These are phyloP conservation scores for Pseudocercospora fuligena DNA, from an alignment of 2,329 filamentous ascomycete species.

Conservation along the genomic window DNA sequence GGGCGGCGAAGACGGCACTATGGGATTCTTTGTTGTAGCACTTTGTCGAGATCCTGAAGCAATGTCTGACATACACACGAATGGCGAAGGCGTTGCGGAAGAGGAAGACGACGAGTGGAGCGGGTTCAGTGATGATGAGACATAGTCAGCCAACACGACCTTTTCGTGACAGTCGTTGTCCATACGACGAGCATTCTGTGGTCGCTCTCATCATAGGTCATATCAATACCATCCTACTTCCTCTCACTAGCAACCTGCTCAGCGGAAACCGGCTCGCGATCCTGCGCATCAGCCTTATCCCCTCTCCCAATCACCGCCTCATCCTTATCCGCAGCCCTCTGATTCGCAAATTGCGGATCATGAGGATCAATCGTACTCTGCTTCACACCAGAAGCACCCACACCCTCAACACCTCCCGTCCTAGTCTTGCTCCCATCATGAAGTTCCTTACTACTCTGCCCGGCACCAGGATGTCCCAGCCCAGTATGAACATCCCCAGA, in stretches of 20 bases:
- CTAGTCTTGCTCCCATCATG: conserved; percentile 51
- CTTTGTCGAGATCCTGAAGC: conserved; percentile 67
- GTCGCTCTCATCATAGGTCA: neutral
- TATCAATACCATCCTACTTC: conserved; percentile 5
- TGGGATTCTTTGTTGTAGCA: conserved; percentile 94
- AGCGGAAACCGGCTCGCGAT: conserved; percentile 41
- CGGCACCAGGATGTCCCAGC: conserved; percentile 55
- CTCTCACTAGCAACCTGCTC: conserved; percentile 37
- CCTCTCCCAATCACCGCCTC: conserved; percentile 42
- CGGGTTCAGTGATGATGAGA: conserved; percentile 48
- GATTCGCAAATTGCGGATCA: conserved; percentile 42
- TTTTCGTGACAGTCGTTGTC: neutral
- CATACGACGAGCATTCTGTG: neutral
- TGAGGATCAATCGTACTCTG: conserved; percentile 36
- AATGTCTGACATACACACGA: neutral
- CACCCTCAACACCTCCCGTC: conserved; percentile 48
- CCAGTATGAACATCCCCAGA: conserved; percentile 60
- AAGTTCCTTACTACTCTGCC: conserved; percentile 57
- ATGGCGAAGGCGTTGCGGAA: conserved; percentile 7
- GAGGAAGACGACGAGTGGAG: conserved; percentile 48
- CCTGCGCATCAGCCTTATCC: conserved; percentile 41
- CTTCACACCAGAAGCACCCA: conserved; percentile 40
- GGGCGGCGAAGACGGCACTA: conserved; percentile 79
- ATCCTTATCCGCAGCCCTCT: conserved; percentile 46
- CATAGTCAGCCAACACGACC: neutral